Base-by-base conservation (phyloP, 2,329 filamentous ascomycete genomes). In the Diplodia corticola region DNA sequence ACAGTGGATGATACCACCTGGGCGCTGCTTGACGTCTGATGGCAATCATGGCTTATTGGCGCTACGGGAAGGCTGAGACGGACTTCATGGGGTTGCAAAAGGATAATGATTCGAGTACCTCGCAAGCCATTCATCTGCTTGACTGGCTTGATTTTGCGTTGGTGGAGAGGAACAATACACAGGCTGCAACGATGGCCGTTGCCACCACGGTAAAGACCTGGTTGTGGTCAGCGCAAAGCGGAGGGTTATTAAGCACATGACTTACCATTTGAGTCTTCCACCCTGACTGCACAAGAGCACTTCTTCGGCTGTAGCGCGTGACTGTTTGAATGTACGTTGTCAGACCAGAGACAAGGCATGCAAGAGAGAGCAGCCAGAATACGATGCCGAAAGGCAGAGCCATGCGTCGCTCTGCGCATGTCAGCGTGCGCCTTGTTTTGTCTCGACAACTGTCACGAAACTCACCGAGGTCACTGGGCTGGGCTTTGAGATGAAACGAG, bases 1-100 rank as follows among this genome's bases (percentile, higher is more conserved):
- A 99, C 96, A 10, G 85, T 96, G 66, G 93, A 98, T 79, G 94
- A 98, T 73, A 86, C 91, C 78, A 98, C 94, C 0, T 98, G 91
- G 89, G 92, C 92, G 50, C 82, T 96, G 69, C 81, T 97, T 68
- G 91, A 96, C 67, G 86, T 84, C 69, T 89, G 22, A 60, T 60
- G 9, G 10, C 17, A 26, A 22, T 51, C 22, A 54, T 33, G 61
- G 24, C 4, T 46, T 35, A 26, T n/a, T 24, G 50, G 63, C 50
- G 63, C 57, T 24, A 33, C 26, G 28, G 57, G 24, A 61, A 22
- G 44, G 57, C 13, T 28, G n/a, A 35, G n/a, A 61, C 12, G 15
- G 57, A 15, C n/a, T 49, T 61, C n/a, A 17, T 24, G 44, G 44
- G 22, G 24, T 20, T 61, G 57, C 57, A 49, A 61, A 49, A 35